These are phyloP conservation scores for Podaxis sp. DNA, from an alignment of 768 basidiomycete genomes.

Conservation along the genomic window DNA sequence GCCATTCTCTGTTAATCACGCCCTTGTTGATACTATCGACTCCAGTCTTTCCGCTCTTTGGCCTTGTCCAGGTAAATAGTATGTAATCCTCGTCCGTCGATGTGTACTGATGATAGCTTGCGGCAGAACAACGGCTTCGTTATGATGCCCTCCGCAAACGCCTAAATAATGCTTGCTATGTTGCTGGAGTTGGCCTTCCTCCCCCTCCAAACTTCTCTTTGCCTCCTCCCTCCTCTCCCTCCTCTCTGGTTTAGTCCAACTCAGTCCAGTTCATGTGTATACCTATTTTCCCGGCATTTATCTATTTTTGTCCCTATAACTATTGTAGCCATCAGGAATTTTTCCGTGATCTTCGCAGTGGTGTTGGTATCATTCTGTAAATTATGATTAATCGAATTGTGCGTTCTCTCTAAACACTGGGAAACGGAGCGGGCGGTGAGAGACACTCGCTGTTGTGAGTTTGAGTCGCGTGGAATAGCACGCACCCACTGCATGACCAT, in stretches of 20 bases:
- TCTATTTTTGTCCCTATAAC: neutral
- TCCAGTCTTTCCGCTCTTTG: conserved; percentile 52
- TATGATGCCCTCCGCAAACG: conserved; percentile 46
- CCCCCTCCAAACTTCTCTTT: conserved; percentile 37
- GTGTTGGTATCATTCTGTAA: neutral
- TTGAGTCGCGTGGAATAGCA: neutral
- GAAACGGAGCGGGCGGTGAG: neutral
- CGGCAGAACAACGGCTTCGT: conserved; percentile 48
- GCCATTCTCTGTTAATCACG: conserved; percentile 8
- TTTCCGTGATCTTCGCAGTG: neutral
- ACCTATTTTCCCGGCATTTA: conserved; percentile 3
- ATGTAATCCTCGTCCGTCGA: neutral
- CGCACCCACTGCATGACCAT: neutral
- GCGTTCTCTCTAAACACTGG: neutral
- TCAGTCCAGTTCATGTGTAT: neutral
- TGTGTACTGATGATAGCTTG: conserved; percentile 13
- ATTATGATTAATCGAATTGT: neutral
- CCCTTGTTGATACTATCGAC: conserved; percentile 13
- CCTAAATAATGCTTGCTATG: conserved; percentile 43
- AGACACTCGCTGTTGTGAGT: neutral
- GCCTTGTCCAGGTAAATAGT: conserved; percentile 57
- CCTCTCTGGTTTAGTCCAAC: conserved; percentile 27
- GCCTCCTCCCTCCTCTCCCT: conserved; percentile 25
- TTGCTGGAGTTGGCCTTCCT: conserved; percentile 46
- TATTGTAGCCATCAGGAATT: neutral